Percentiles rank a stretch among this genome's conserved stretches.
These are phyloP conservation scores for Lathyrus sativus DNA, from an alignment of 306 rosid species.

Conservation along the genomic window DNA sequence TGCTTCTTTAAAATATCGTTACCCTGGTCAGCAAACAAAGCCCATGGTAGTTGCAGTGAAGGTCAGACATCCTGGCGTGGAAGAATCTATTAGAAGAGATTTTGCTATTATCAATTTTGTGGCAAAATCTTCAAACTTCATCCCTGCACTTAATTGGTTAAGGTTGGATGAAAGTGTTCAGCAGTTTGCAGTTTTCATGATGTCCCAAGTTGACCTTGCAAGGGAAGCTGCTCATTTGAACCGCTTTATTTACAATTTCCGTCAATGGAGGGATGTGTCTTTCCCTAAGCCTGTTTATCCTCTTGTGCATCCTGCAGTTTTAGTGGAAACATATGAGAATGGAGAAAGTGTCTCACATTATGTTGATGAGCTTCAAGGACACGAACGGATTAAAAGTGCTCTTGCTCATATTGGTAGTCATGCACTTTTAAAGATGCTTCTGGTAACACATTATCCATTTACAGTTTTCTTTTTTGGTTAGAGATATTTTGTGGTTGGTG, in stretches of 20 bases:
- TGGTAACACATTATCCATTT: constrained; percentile 60
- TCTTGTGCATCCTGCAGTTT: constrained; percentile 94
- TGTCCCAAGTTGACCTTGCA: constrained; percentile 99
- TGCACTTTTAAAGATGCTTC: constrained; percentile 96
- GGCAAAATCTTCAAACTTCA: constrained; percentile 72
- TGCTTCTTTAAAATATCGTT: constrained; percentile 74
- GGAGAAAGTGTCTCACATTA: constrained; percentile 90
- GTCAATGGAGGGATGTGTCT: constrained; percentile 89
- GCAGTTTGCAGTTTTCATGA: constrained; percentile 96
- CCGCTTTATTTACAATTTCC: constrained; percentile 91
- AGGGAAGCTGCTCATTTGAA: constrained; percentile 99
- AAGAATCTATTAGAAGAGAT: constrained; percentile 95
- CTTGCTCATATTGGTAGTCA: constrained; percentile 98
- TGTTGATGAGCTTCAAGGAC: constrained; percentile 86
- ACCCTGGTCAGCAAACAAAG: constrained; percentile 85
- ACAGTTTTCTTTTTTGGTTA: neutral
- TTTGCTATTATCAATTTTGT: constrained; percentile 71
- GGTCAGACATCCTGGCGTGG: constrained; percentile 99
- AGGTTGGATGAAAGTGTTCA: constrained; percentile 98
- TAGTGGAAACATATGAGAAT: constrained; percentile 93
- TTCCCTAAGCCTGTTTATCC: constrained; percentile 98
- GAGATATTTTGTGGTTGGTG: neutral
- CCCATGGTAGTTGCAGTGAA: constrained; percentile 88
- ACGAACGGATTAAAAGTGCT: constrained; percentile 69
- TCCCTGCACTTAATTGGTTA: constrained; percentile 90